Evolutionary conservation across 1,284 basidiomycete species (phyloP), one percentile per base, ranked within the genome.

Genomic region (Microbotryomycetes sp.): DNA sequence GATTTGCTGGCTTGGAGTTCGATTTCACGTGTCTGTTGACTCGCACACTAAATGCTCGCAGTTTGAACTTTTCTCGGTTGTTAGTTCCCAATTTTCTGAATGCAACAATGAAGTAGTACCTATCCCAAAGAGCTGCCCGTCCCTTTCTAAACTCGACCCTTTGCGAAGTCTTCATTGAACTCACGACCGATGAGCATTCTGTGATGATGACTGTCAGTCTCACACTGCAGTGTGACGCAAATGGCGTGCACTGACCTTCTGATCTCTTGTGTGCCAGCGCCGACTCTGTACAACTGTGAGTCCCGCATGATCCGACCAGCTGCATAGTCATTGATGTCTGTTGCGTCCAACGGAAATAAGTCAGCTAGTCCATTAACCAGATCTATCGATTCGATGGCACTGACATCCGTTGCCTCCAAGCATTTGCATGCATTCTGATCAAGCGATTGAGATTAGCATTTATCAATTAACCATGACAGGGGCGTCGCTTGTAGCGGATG

Each of bases 391-490:
- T 22, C 28, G 23, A 49, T 22, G 22, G 22, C n/a, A 52, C 50
- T 52, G 25, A 55, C 63, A 93, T 6, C 91, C 91, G 74, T 93
- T 93, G 5, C 91, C 91, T 62, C 91, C 91, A 58, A 93, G 79
- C 74, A 88, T 91, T 73, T 94, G 91, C 85, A 91, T 89, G 6
- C 84, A 89, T 72, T 94, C 91, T 53, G 49, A 30, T n/a, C n/a
- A n/a, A n/a, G n/a, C n/a, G n/a, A n/a, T n/a, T n/a, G n/a, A n/a
- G n/a, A n/a, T n/a, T 5, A 19, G 32, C 31, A 25, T 32, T 1
- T 62, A 48, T 49, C 48, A 49, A 59, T 32, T 16, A 32, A 46
- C 25, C 32, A 53, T 28, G 47, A 54, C 47, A 28, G 58, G n/a
- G n/a, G n/a, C n/a, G n/a, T n/a, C n/a, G n/a, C n/a, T n/a, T n/a